Evolutionary conservation across 2,329 filamentous ascomycete genomes (phyloP).

Genomic region (Rasamsonia emersonii): DNA sequence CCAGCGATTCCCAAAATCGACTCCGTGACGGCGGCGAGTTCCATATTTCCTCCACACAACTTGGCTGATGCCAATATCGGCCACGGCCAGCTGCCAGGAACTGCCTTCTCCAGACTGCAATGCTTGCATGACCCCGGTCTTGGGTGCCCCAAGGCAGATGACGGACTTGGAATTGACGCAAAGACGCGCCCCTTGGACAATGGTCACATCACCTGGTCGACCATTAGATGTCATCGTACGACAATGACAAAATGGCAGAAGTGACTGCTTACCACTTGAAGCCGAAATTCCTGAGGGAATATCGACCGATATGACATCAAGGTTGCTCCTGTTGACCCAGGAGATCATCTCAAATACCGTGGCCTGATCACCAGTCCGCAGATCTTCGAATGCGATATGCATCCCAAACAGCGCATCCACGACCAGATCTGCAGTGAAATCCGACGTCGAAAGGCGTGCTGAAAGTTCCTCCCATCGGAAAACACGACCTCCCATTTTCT

Average conservation of each 20-base stretch:
- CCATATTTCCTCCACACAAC: slow-evolving; percentile 79
- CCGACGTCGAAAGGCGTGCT: slow-evolving; percentile 41
- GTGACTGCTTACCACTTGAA: slow-evolving; percentile 57
- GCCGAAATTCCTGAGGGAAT: slow-evolving; percentile 83
- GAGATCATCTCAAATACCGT: slow-evolving; percentile 83
- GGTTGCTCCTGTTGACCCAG: slow-evolving; percentile 84
- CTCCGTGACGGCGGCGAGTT: slow-evolving; percentile 69
- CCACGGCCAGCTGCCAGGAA: slow-evolving; percentile 70
- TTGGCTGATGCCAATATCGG: slow-evolving; percentile 76
- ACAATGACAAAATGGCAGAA: slow-evolving; percentile 29
- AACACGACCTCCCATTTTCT: slow-evolving; percentile 71
- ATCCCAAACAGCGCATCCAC: slow-evolving; percentile 83
- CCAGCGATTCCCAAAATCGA: slow-evolving; percentile 85
- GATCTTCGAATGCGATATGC: slow-evolving; percentile 79
- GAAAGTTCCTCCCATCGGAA: slow-evolving; percentile 52
- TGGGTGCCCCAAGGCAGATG: slow-evolving; percentile 77
- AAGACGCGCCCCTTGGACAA: slow-evolving; percentile 65
- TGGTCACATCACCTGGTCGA: slow-evolving; percentile 41
- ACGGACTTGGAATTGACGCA: slow-evolving; percentile 77
- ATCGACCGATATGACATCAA: slow-evolving; percentile 78
- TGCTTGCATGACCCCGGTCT: slow-evolving; percentile 72
- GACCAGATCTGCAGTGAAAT: slow-evolving; percentile 66
- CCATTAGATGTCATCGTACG: not conserved
- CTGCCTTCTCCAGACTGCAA: slow-evolving; percentile 52
- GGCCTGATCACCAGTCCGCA: slow-evolving; percentile 72